These are phyloP conservation scores for Gastrodia elata DNA, from an alignment of 106 monocot genomes.

Conservation along the genomic window DNA sequence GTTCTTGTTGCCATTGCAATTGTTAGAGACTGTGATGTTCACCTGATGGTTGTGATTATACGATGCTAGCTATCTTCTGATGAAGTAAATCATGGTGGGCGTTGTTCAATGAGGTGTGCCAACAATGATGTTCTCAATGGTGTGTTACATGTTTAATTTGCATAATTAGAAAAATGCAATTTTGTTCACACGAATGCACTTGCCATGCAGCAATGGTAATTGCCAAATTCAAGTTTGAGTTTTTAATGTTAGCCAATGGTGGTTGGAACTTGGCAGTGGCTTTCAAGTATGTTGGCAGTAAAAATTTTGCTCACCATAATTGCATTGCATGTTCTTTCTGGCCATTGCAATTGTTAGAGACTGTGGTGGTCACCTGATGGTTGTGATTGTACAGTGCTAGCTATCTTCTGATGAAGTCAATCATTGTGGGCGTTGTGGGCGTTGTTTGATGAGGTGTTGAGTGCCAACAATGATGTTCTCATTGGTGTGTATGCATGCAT, in stretches of 20 bases:
- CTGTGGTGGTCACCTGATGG: not conserved
- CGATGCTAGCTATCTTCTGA: not conserved
- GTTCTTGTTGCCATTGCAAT: too few relatives aligned
- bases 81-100: too few relatives aligned
- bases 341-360: too few relatives aligned
- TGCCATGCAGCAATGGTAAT: not conserved
- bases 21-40: not conserved
- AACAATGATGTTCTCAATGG: not conserved
- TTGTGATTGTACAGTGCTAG: not conserved
- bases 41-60: not conserved
- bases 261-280: too few relatives aligned
- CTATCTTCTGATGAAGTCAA: too few relatives aligned
- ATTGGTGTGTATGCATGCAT: not conserved
- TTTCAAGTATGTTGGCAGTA: too few relatives aligned
- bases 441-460: not conserved
- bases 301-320: too few relatives aligned
- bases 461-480: not conserved
- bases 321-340: too few relatives aligned
- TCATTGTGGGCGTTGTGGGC: too few relatives aligned
- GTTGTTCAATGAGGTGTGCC: not conserved
- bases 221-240: too few relatives aligned
- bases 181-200: not conserved
- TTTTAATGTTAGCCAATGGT: too few relatives aligned
- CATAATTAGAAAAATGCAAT: too few relatives aligned
- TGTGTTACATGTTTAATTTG: not conserved